Conservation (phyloP, 2,329 filamentous ascomycete genomes). For the Fusarium kyushuense region DNA sequence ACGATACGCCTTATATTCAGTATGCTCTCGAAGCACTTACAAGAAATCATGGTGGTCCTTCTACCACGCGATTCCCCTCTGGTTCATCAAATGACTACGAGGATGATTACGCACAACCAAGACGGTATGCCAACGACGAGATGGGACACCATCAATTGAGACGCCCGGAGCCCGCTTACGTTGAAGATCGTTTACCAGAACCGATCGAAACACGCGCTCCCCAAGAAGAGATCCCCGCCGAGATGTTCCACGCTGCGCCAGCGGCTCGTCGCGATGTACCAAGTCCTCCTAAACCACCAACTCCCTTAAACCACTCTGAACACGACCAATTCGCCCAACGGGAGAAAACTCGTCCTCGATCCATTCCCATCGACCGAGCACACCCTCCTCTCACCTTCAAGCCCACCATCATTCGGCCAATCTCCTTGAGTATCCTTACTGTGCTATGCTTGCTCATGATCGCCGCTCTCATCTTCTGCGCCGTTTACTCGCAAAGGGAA, state of each 20-base stretch:
- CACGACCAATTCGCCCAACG: slow-evolving; percentile 27
- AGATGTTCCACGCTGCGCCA: slow-evolving; percentile 23
- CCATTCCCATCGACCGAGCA: slow-evolving; percentile 55
- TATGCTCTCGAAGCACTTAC: slow-evolving; percentile 92
- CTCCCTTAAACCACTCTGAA: slow-evolving; percentile 32
- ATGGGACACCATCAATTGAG: slow-evolving; percentile 38
- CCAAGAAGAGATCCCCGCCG: slow-evolving; percentile 34
- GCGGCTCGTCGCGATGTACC: slow-evolving; percentile 35
- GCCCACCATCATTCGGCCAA: slow-evolving; percentile 76
- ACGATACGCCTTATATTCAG: slow-evolving; percentile 88
- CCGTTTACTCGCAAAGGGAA: slow-evolving; percentile 72
- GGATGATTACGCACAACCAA: slow-evolving; percentile 48
- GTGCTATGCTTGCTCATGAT: slow-evolving; percentile 76
- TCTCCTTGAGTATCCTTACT: slow-evolving; percentile 71
- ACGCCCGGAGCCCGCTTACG: slow-evolving; percentile 46
- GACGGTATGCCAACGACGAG: slow-evolving; percentile 36
- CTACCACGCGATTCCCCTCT: slow-evolving; percentile 64
- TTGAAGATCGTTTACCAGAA: slow-evolving; percentile 46
- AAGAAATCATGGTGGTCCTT: slow-evolving; percentile 73
- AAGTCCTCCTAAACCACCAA: slow-evolving; percentile 23
- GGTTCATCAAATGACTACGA: slow-evolving; percentile 51
- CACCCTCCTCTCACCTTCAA: slow-evolving; percentile 73
- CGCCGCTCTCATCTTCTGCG: slow-evolving; percentile 77
- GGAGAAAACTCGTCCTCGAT: slow-evolving; percentile 51
- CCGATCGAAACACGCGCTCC: slow-evolving; percentile 35